Conservation (phyloP, 73 alveolate species). For the Symbiodinium pilosum region DNA sequence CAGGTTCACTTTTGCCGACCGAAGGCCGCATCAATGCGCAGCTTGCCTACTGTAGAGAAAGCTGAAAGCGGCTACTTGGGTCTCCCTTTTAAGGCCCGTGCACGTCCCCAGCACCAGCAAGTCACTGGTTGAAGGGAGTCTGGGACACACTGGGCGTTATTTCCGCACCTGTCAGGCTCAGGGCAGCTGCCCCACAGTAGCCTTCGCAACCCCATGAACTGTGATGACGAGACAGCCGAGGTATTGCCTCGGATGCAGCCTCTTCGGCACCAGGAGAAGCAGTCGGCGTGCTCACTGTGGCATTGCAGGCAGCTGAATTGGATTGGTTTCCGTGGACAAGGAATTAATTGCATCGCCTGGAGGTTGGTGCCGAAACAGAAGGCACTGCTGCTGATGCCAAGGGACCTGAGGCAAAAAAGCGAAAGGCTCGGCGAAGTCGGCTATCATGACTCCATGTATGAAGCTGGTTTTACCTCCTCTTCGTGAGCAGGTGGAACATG, state of each 20-base stretch:
- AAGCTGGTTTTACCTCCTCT: no score
- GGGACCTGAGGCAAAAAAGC: conserved; percentile 78
- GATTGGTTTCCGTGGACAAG: not conserved
- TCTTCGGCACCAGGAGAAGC: conserved; percentile 20
- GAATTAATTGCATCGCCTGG: not conserved
- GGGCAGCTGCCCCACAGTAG: no score
- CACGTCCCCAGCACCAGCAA: no score
- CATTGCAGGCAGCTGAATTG: conserved; percentile 33
- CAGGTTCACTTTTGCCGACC: conserved; percentile 63
- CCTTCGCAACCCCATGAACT: not conserved
- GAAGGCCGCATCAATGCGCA: conserved; percentile 63
- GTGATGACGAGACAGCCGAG: not conserved
- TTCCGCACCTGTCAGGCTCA: no score
- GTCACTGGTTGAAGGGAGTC: no score
- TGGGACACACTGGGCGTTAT: no score
- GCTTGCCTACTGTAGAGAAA: not conserved
- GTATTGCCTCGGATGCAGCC: conserved; percentile 46
- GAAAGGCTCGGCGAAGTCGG: conserved; percentile 16
- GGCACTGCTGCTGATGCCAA: conserved; percentile 44
- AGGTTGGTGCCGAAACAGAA: conserved; percentile 67
- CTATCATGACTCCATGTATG: not conserved
- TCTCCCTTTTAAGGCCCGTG: no score
- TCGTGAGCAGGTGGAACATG: conserved; percentile 30
- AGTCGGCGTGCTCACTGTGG: conserved; percentile 50
- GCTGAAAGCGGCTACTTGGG: not conserved